Evolutionary conservation across 306 rosid species (phyloP), one percentile per base, ranked within the genome.

Genomic region (Acacia acuminata): DNA sequence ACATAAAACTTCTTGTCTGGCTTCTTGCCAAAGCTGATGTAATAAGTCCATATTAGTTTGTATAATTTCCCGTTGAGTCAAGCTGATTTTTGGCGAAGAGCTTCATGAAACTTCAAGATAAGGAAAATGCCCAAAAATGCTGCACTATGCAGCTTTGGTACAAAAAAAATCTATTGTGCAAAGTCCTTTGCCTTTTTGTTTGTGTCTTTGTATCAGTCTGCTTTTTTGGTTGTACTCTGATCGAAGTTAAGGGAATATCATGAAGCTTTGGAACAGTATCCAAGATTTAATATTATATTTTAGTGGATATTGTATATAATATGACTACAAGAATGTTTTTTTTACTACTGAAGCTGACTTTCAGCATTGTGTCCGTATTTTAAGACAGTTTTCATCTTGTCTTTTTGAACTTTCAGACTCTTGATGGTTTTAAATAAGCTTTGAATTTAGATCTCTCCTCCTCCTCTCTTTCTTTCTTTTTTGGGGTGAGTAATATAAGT

Each of bases 361-460:
- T 16, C 47, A 32, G 70, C 42, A 30, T 15, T 14, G 43, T 27
- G 40, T 6, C 10, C 70, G 70, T 64, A 32, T 64, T 64, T 10
- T 32, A 72, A 51, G 72, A 17, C 19, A 15, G 76, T 58, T 77
- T 48, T 80, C n/a, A 40, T 73, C 20, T 43, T 20, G 27, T 76
- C 77, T 60, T 56, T 72, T 84, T 15, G 45, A 63, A 74, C 70
- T 12, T 74, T 34, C 42, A 47, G 73, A 72, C 72, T 48, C 9
- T 83, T 76, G 67, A 38, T 38, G 40, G 16, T 15, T 24, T 70
- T 45, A 71, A 20, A 42, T 8, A 30, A 16, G 45, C 24, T 32
- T 71, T 48, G 20, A 24, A 10, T 72, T 60, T 75, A 22, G 45
- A 36, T 61, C 11, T 73, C 24, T 20, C 61, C 22, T 8, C 61